Conservation (phyloP, 495 filamentous ascomycete species). For the Clavariopsis aquatica region DNA sequence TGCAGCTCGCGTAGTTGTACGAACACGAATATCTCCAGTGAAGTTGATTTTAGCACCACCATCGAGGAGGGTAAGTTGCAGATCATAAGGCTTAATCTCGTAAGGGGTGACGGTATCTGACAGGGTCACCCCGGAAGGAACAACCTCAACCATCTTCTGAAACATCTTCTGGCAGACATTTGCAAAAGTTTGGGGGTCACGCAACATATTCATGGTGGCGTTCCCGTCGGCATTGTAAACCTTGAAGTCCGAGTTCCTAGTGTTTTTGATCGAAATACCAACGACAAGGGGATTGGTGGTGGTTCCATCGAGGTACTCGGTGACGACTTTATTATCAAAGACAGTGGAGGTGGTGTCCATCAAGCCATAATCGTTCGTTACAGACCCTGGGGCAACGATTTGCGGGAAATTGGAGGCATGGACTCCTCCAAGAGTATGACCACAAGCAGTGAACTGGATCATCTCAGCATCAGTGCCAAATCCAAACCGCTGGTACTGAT, state of each 20-base stretch:
- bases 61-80: conserved; percentile 46
- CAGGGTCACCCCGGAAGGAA: conserved; percentile 55
- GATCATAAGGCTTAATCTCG: conserved; percentile 58
- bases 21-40: conserved; percentile 47
- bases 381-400: conserved; percentile 52
- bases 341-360: conserved; percentile 50
- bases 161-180: conserved; percentile 54
- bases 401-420: conserved; percentile 58
- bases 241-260: conserved; percentile 56
- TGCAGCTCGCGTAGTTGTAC: conserved; percentile 42
- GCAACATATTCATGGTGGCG: conserved; percentile 55
- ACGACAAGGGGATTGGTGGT: conserved; percentile 54
- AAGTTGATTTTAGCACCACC: conserved; percentile 45
- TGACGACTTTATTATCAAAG: conserved; percentile 60
- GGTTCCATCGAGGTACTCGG: conserved; percentile 58
- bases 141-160: conserved; percentile 63
- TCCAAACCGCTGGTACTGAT: conserved; percentile 60
- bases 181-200: conserved; percentile 48
- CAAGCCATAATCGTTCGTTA: conserved; percentile 50
- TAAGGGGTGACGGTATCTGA: conserved; percentile 58
- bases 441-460: conserved; percentile 63
- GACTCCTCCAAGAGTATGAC: conserved; percentile 63
- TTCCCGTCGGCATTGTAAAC: conserved; percentile 61
- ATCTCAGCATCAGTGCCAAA: conserved; percentile 55
- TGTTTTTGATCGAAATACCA: conserved; percentile 46